These are phyloP conservation scores for Sporothrix curviconia DNA, from an alignment of 2,329 filamentous ascomycete species.

Conservation along the genomic window DNA sequence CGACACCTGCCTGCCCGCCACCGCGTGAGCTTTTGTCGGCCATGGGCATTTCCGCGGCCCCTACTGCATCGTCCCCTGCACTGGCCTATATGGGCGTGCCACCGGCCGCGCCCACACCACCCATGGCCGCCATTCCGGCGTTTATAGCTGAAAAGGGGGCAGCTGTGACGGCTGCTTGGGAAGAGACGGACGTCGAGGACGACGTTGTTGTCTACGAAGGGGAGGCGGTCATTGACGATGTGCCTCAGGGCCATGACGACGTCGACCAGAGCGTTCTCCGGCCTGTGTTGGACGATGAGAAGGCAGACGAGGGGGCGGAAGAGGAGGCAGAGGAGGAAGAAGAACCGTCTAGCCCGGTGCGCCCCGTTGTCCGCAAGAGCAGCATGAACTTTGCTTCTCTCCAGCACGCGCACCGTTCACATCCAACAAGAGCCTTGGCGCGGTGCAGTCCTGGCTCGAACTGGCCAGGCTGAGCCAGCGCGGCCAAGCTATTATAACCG, in stretches of 20 bases:
- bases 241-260: neutral
- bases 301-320: too few species aligned
- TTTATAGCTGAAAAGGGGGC: constrained; percentile 1
- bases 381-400: constrained; percentile 85
- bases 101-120: constrained; percentile 11
- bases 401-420: constrained; percentile 84
- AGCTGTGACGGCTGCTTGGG: neutral
- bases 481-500: constrained; percentile 68
- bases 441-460: constrained; percentile 58
- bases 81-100: neutral
- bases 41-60: neutral
- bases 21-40: constrained; percentile 16
- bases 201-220: neutral
- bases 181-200: neutral
- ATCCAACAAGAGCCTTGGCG: constrained; percentile 71
- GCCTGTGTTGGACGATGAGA: too few species aligned
- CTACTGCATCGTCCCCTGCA: neutral
- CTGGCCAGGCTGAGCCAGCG: constrained; percentile 69
- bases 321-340: neutral
- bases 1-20: constrained; percentile 18
- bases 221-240: neutral
- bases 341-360: constrained; percentile 60
- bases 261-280: neutral
- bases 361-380: constrained; percentile 79
- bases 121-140: constrained; percentile 1